A percentile compares a stretch with the other conserved stretches of the same genome.
Evolutionary conservation across 1,284 basidiomycete species (phyloP).

Genomic region (Xanthoconium separans): DNA sequence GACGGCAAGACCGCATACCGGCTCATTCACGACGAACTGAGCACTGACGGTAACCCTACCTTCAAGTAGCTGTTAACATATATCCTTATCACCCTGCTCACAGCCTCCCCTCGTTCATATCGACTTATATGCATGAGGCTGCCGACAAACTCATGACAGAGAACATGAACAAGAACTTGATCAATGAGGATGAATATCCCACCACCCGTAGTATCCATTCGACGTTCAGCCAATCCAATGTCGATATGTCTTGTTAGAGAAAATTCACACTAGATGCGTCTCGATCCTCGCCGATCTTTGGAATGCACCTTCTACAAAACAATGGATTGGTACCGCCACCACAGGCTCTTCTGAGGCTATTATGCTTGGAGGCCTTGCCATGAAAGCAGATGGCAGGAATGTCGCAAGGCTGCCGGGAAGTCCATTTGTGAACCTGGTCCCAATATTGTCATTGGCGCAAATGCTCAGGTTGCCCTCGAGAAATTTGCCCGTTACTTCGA

Average conservation of each 20-base stretch:
- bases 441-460: slow-evolving; percentile 78
- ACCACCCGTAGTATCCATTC: slow-evolving; percentile 57
- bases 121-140: slow-evolving; percentile 66
- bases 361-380: slow-evolving; percentile 90
- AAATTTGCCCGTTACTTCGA: slow-evolving; percentile 94
- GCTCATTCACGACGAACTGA: slow-evolving; percentile 82
- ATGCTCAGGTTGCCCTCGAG: slow-evolving; percentile 85
- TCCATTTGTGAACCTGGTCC: slow-evolving; percentile 82
- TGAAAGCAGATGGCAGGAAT: slow-evolving; percentile 94
- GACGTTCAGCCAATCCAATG: not conserved
- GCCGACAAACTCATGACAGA: slow-evolving; percentile 76
- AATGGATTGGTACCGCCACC: slow-evolving; percentile 89
- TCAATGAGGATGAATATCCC: slow-evolving; percentile 92
- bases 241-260: slow-evolving; percentile 40
- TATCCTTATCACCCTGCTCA: slow-evolving; percentile 49
- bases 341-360: slow-evolving; percentile 94
- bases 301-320: slow-evolving; percentile 76
- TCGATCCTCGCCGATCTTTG: slow-evolving; percentile 94
- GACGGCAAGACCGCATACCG: slow-evolving; percentile 67
- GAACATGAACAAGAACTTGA: slow-evolving; percentile 87
- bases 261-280: slow-evolving; percentile 78
- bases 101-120: slow-evolving; percentile 87
- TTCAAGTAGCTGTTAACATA: slow-evolving; percentile 38
- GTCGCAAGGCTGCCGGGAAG: slow-evolving; percentile 84
- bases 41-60: slow-evolving; percentile 62